Base-by-base conservation (phyloP, 352 stramenopile genomes). In the Discostella stelligera region DNA sequence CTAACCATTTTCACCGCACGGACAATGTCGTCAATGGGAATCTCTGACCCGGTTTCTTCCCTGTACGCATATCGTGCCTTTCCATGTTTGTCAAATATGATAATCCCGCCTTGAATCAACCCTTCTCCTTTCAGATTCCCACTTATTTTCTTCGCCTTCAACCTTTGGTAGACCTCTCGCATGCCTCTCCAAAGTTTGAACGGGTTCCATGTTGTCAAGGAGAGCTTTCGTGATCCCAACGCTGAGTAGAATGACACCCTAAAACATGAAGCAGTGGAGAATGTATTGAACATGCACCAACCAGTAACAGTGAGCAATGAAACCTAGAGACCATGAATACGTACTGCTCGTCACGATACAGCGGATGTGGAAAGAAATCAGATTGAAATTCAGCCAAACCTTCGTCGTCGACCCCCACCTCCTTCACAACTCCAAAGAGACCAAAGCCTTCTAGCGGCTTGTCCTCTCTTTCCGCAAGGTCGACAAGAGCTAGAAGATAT, bases 121-220 rank as follows among this genome's bases (percentile, higher is more conserved):
- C 81, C 81, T 58, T 88, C 81, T 59, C 81, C 81, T 72, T 84
- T 85, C 37, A 84, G 58, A 53, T 88, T 87, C 6, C 77, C 77
- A 62, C 56, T 76, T 18, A 88, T 84, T 21, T 74, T 74, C 50
- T 85, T 85, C 30, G 58, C 59, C 2, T 49, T 74, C 21, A 80
- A 50, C 41, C 81, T 75, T 54, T 60, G 81, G n/a, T 50, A 67
- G 0, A 88, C 48, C 0, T 78, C 67, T 59, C 80, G 65, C n/a
- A 85, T 61, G 2, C 70, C 68, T 58, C 70, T 71, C 21, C 75
- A 85, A 13, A 88, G 73, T 58, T 79, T 88, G 30, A 88, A 58
- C 48, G 81, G 81, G 67, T 85, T 88, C 70, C 71, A 85, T 30
- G 54, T 70, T 52, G 67, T 60, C 14, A 80, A 9, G 5, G 18